phyloP scores from a whole-genome alignment of 768 basidiomycete genomes.

The Mycena floridula region DNA sequence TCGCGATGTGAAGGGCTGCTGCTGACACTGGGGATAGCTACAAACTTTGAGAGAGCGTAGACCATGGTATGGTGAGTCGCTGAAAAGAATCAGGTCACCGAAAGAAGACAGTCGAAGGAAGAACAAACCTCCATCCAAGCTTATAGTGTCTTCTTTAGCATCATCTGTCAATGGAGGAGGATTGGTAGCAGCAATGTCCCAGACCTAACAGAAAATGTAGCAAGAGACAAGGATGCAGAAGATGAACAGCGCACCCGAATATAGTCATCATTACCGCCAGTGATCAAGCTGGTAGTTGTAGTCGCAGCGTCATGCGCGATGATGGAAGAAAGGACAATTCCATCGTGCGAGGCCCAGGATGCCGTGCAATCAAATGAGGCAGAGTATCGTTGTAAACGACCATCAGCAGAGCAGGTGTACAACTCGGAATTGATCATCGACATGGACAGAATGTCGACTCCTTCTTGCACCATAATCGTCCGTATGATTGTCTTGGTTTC shows the following conservation, averaged over 20 bases:
- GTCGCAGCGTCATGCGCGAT: conserved; percentile 32
- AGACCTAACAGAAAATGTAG: conserved; percentile 33
- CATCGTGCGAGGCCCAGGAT: conserved; percentile 76
- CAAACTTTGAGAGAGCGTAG: conserved; percentile 77
- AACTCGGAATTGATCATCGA: conserved; percentile 62
- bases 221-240: too few relatives aligned
- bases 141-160: background rate
- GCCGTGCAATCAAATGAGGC: conserved; percentile 80
- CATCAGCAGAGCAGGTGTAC: conserved; percentile 62
- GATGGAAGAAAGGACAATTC: conserved; percentile 78
- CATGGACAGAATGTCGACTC: conserved; percentile 51
- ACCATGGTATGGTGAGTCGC: conserved; percentile 66
- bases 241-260: conserved; percentile 56
- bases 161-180: conserved; percentile 14
- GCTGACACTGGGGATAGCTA: conserved; percentile 85
- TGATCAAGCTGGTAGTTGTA: conserved; percentile 44
- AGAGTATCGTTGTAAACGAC: conserved; percentile 68
- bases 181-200: conserved; percentile 40
- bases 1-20: conserved; percentile 59
- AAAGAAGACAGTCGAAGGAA: too few relatives aligned
- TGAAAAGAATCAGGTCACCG: background rate
- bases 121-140: conserved; percentile 1
- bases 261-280: conserved; percentile 81
- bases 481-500: conserved; percentile 85
- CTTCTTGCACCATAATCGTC: conserved; percentile 83